Percentiles rank a stretch among this genome's conserved stretches.
These are phyloP conservation scores for Fusarium mangiferae DNA, from an alignment of 2,329 filamentous ascomycete genomes.

Conservation along the genomic window DNA sequence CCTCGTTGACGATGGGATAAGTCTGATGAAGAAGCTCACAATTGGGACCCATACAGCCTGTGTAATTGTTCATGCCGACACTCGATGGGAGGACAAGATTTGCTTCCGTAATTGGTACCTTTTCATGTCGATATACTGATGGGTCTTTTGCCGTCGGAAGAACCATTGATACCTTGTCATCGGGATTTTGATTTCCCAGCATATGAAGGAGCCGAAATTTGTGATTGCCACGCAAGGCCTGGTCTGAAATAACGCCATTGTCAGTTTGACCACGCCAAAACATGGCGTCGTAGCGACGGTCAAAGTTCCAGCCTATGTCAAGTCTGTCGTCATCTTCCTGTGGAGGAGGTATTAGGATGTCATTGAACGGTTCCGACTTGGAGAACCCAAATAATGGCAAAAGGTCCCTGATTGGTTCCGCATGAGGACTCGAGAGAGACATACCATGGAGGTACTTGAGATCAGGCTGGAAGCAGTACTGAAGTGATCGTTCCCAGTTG, in stretches of 20 bases:
- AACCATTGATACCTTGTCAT: slow-evolving; percentile 64
- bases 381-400: slow-evolving; percentile 81
- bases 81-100: slow-evolving; percentile 65
- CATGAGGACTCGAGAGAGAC: slow-evolving; percentile 71
- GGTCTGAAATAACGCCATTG: slow-evolving; percentile 60
- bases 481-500: slow-evolving; percentile 72
- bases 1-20: slow-evolving; percentile 53
- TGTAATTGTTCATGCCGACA: slow-evolving; percentile 68
- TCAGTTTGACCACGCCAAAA: slow-evolving; percentile 81
- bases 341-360: slow-evolving; percentile 77
- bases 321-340: slow-evolving; percentile 55
- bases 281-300: slow-evolving; percentile 70
- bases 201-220: slow-evolving; percentile 78
- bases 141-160: slow-evolving; percentile 56
- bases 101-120: slow-evolving; percentile 62
- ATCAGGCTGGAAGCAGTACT: slow-evolving; percentile 82
- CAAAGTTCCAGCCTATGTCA: slow-evolving; percentile 60
- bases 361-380: slow-evolving; percentile 77
- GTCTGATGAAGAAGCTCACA: slow-evolving; percentile 45
- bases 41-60: slow-evolving; percentile 62
- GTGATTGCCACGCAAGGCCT: slow-evolving; percentile 74
- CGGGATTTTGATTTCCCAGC: slow-evolving; percentile 65
- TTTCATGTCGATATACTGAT: slow-evolving; percentile 64
- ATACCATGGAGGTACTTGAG: slow-evolving; percentile 79
- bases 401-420: slow-evolving; percentile 71